Base-by-base conservation (phyloP, 1,284 basidiomycete genomes). In the Quambalaria eucalypti region DNA sequence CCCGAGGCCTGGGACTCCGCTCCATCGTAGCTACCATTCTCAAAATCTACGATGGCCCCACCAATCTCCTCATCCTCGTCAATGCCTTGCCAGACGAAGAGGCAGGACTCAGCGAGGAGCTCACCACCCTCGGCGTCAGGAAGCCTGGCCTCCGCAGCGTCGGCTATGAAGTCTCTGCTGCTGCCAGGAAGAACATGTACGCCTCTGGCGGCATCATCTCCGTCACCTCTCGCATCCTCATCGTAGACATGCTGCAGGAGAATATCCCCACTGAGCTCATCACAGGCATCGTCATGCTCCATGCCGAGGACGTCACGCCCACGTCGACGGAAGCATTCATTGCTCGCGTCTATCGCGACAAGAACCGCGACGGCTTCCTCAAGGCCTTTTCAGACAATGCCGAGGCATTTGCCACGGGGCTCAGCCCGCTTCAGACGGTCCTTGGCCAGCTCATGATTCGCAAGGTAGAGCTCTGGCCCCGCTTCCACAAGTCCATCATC, bases 381-480 rank as follows among this genome's bases (percentile, higher is more conserved):
- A 97, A 98, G 76, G 95, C 91, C 0, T 97, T 98, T 73, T 90
- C 90, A 0, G 93, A 97, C 74, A 86, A 96, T 66, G 90, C 93
- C 0, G 93, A 98, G 74, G 84, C 87, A 57, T 95, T 98, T 60
- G 90, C 87, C 0, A 88, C 85, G 63, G 92, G 92, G 0, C 78
- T 97, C 70, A 90, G 87, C 1, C 92, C 93, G 0, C 78, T 99
- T 19, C 87, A 87, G 69, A 90, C 87, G 48, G 88, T 95, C 59
- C 85, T 98, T 81, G 88, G 90, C 62, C 90, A 95, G 74, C 81
- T 98, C 2, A 88, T 90, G 64, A 80, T 98, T 54, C 83, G 87
- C 25, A 85, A 82, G 10, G 90, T 93, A 1, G 85, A 89, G 69
- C 85, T 99, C 14, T 96, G 90, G 79, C 95, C 95, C 8, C 31